These are phyloP conservation scores for Neurospora sp. DNA, from an alignment of 495 filamentous ascomycete genomes.

Conservation along the genomic window DNA sequence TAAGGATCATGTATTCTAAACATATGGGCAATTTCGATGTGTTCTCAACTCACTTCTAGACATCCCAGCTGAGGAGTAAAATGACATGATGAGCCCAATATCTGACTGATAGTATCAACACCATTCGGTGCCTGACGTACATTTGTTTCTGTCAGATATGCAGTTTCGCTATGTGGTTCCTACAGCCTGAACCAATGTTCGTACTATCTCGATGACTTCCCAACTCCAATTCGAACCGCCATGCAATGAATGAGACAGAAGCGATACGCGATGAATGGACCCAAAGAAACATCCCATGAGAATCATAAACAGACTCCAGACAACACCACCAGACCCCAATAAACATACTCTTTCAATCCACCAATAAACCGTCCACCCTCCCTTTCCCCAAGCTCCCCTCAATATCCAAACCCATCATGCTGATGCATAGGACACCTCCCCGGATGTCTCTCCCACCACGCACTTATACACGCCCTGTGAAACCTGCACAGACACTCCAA, in stretches of 20 bases:
- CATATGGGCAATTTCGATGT: neutral
- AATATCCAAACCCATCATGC: slow-evolving; percentile 41
- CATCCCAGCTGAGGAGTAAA: neutral
- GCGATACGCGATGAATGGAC: neutral
- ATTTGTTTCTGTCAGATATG: neutral
- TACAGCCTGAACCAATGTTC: neutral
- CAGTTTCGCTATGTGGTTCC: neutral
- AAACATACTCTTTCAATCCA: neutral
- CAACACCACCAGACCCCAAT: neutral
- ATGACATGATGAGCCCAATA: neutral
- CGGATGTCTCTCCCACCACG: slow-evolving; percentile 42
- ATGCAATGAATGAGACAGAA: neutral
- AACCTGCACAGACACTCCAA: slow-evolving; percentile 93
- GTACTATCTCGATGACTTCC: neutral
- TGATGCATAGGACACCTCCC: slow-evolving; percentile 48
- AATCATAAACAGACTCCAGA: neutral
- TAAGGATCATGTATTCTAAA: neutral
- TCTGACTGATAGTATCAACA: neutral
- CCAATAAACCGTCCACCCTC: neutral
- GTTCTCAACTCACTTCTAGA: neutral
- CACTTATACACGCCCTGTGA: slow-evolving; percentile 58
- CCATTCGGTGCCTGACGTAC: neutral
- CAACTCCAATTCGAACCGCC: neutral
- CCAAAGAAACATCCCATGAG: neutral
- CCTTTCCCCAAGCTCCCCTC: neutral